Evolutionary conservation across 305 asterid species (phyloP).

Genomic region (Fraxinus angustifolia): DNA sequence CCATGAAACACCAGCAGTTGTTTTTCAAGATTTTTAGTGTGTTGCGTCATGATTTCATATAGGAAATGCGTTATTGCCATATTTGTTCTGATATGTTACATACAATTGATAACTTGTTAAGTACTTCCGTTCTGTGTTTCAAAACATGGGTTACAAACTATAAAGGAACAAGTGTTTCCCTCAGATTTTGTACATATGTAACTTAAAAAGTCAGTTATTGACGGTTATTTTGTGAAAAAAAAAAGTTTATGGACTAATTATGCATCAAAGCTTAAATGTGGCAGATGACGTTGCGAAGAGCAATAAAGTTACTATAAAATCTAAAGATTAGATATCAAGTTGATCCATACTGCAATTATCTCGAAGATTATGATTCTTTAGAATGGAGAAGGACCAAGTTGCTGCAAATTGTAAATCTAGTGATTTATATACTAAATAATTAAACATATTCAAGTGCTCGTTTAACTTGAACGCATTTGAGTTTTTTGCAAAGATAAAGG

Average conservation of each 20-base stretch:
- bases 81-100: not conserved
- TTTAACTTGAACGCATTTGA: not conserved
- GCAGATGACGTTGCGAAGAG: not conserved
- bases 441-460: not conserved
- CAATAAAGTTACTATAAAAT: not conserved
- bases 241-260: not conserved
- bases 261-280: not conserved
- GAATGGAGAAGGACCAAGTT: not conserved
- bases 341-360: not conserved
- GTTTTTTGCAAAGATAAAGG: not conserved
- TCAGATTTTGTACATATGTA: not conserved
- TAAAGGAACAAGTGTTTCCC: not conserved
- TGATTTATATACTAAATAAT: too few relatives aligned
- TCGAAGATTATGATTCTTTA: not conserved
- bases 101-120: not conserved
- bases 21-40: not conserved
- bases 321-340: not conserved
- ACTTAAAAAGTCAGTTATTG: not conserved
- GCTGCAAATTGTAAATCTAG: too few relatives aligned
- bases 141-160: not conserved
- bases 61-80: not conserved
- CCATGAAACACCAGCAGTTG: not conserved
- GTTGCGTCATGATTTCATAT: not conserved
- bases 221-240: not conserved
- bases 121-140: not conserved